Base-by-base conservation (phyloP, 1,284 basidiomycete species). In the Ceratorhiza oryzae-sativae region DNA sequence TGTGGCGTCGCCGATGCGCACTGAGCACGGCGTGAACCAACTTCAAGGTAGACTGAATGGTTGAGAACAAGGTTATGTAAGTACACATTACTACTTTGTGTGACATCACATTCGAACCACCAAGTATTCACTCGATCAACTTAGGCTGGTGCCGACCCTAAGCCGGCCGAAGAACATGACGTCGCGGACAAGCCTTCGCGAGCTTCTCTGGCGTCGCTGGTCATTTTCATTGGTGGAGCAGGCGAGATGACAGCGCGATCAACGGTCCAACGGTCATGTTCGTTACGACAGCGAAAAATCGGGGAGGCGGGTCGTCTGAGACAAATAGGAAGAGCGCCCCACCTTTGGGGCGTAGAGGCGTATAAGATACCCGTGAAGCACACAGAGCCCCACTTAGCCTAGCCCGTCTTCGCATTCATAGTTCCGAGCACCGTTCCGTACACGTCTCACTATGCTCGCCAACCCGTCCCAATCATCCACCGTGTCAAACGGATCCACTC, bases 401-500 rank as follows among this genome's bases (percentile, higher is more conserved):
- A 13, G n/a, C 3, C n/a, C 55, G 30, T 34, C 18, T 34, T 58
- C n/a, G 25, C 32, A 15, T 25, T 55, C 53, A 30, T 32, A 32
- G 27, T 25, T 32, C 49, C 49, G 23, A 27, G n/a, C 27, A 5
- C 8, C n/a, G 2, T 46, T 49, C 49, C 12, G 42, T 48, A 8
- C 49, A 13, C 27, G 23, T 51, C 49, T 51, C 27, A 30, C 15
- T 9, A 63, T 63, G 60, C n/a, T 67, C 27, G 62, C 48, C n/a
- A 67, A 55, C 48, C 62, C 48, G 8, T 34, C 55, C 32, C 62
- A 53, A 45, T 41, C 62, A n/a, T 67, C 62, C 41, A n/a, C 48
- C n/a, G 9, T 45, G 30, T 48, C 42, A 12, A 32, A 10, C 34
- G 49, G 48, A n/a, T 39, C 62, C n/a, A 55, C 62, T 27, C 8